Base-by-base conservation (phyloP, 2,329 filamentous ascomycete species). In the Calonectria fujianensis region DNA sequence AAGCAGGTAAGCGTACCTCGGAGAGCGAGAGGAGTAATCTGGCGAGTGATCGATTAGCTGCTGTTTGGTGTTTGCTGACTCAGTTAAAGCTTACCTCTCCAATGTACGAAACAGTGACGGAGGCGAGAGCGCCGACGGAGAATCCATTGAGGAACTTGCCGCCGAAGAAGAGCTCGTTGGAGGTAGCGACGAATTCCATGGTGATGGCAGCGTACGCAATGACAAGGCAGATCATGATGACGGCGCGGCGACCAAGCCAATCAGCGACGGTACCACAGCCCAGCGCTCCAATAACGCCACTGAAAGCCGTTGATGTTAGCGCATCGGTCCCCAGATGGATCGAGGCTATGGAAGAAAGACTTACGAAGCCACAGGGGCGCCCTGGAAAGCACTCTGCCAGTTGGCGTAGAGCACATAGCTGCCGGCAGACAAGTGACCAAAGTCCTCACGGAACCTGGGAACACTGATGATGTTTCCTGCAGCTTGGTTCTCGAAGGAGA, bases 351-450 rank as follows among this genome's bases (percentile, higher is more conserved):
- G 41, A 16, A 1, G 4, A 45, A 16, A 1, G 5, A 78, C 80
- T 79, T 67, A 82, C 82, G 82, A 82, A 37, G 86, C 86, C 24
- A 87, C 82, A 2, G 86, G 86, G 0, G 81, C 87, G 14, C 85
- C 86, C 50, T 83, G 82, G 74, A 88, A 88, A 7, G 87, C 86
- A 27, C 82, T 83, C 75, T 89, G 86, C 87, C 87, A 89, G 20
- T 84, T 82, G 4, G 85, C 83, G 18, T 84, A 78, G 11, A 88
- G 78, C 9, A 87, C 85, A 79, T 85, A 88, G 70, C 79, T 79
- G 0, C 81, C 84, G 1, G 83, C 81, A 57, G 81, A 86, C 9
- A 77, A 69, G 57, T 82, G 76, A 0, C 86, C 87, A 77, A 88
- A 88, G 75, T 88, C 86, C 73, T 88, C 83, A 41, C 86, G 82